Base-by-base conservation (phyloP, 208 protist species). In the Leishmania tropica region DNA sequence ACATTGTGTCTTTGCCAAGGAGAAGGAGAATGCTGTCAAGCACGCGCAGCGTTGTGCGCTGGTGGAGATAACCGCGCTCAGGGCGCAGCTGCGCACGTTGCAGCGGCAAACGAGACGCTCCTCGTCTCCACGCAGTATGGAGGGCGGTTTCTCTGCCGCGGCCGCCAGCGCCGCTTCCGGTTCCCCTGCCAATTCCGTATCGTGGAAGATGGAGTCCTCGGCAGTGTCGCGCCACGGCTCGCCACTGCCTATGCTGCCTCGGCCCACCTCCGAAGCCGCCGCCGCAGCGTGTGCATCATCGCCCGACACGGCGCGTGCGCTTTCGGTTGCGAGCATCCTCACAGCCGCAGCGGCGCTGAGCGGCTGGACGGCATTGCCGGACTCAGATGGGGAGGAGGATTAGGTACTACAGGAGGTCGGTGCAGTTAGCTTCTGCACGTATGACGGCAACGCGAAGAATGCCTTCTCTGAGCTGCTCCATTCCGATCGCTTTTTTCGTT, bases 61-160 rank as follows among this genome's bases (percentile, higher is more conserved):
- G 45, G 70, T 71, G 19, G 81, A 85, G 53, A 3, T 86, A n/a
- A 40, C 64, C 4, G 78, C 71, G 3, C 68, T 88, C 81, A 76
- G 80, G 48, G 74, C 76, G 56, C 85, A 84, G 58, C 71, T 89
- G 78, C 75, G 84, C 28, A 21, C 53, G 7, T 42, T 75, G 37
- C 76, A 81, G 76, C 72, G 28, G 64, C 54, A 83, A 48, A 45
- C 13, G 28, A 24, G 75, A 31, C 15, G 2, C 51, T 58, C 7
- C 47, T 40, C 31, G 48, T 48, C 62, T 21, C 74, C 37, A 8
- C 51, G 35, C 51, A 13, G 24, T 1, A 15, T 58, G 31, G 40
- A 35, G 56, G 53, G 31, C n/a, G 40, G 21, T 2, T 76, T 35
- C 31, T 40, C 40, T 17, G 10, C 56, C 21, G 75, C 35, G 0